Base-by-base conservation (phyloP, 345 rosid species). In the Carallia pectinifolia region DNA sequence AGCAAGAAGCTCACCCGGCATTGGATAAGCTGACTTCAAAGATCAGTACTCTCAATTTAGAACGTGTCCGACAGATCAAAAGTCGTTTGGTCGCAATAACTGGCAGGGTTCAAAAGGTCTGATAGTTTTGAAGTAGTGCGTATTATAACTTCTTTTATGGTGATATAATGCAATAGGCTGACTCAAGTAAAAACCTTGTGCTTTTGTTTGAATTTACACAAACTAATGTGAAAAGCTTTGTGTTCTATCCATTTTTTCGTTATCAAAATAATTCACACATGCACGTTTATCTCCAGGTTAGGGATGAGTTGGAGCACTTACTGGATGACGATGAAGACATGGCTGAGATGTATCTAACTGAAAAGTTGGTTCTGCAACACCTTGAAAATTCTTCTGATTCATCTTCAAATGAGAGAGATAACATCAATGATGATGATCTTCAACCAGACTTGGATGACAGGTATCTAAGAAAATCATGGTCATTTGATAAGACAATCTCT, bases 291-390 rank as follows among this genome's bases (percentile, higher is more conserved):
- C 33, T 71, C 68, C 79, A 95, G 99, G 97, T 95, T 12, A 80
- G 99, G 80, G 97, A 92, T 79, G 97, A 92, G 59, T 78, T 94
- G 69, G 98, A 91, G 76, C 93, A 94, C 66, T 80, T 94, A 71
- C 86, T 94, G 71, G 98, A 94, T 71, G 97, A 91, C 74, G 98
- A 90, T 72, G 98, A 88, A 38, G 98, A 94, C 79, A 94, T 94
- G 97, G 96, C 95, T 40, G 97, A 94, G 88, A 87, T 94, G 98
- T 94, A 94, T 83, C 83, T 91, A 67, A 94, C 97, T 0, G 98
- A 85, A 72, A 91, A 94, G 64, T 62, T 86, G 75, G 75, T 84
- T 72, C 89, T 82, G 72, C 85, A 82, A 79, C 77, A 65, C 19
- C 79, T 86, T 71, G 97, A 92, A 69, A 77, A 84, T 60, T 88